A percentile compares a stretch with the other conserved stretches of the same genome.
These are phyloP conservation scores for Trichoderma parareesei DNA, from an alignment of 495 filamentous ascomycete genomes.

Conservation along the genomic window DNA sequence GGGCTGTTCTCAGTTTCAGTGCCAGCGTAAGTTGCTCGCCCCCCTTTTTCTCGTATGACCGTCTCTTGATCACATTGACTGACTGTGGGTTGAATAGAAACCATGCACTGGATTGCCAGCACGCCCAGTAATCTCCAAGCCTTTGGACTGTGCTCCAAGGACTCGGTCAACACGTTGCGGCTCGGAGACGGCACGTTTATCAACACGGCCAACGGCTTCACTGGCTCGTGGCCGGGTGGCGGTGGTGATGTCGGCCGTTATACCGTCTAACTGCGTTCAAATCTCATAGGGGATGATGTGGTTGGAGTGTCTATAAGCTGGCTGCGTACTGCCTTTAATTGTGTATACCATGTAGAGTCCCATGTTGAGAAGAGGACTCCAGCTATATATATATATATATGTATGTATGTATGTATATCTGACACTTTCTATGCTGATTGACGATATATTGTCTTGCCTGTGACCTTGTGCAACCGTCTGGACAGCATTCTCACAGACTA, in stretches of 20 bases:
- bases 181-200: conserved; percentile 26
- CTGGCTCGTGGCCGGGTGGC: conserved; percentile 38
- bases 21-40: conserved; percentile 21
- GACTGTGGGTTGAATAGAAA: background rate
- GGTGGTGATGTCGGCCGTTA: conserved; percentile 47
- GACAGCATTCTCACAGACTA: too few species aligned
- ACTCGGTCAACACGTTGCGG: conserved; percentile 20
- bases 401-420: too few species aligned
- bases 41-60: background rate
- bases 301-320: too few species aligned
- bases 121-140: conserved; percentile 28
- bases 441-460: too few species aligned
- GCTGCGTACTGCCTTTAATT: too few species aligned
- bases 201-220: conserved; percentile 30
- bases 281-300: too few species aligned
- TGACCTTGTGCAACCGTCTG: too few species aligned
- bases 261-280: conserved; percentile 13
- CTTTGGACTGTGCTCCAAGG: conserved; percentile 33
- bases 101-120: conserved; percentile 29
- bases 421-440: too few species aligned
- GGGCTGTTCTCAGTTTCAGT: conserved; percentile 24
- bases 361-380: too few species aligned
- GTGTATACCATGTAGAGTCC: too few species aligned
- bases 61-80: background rate
- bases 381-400: too few species aligned